These are phyloP conservation scores for Umbelopsis sp. DNA, from an alignment of 192 early-diverging fungal species.

Conservation along the genomic window DNA sequence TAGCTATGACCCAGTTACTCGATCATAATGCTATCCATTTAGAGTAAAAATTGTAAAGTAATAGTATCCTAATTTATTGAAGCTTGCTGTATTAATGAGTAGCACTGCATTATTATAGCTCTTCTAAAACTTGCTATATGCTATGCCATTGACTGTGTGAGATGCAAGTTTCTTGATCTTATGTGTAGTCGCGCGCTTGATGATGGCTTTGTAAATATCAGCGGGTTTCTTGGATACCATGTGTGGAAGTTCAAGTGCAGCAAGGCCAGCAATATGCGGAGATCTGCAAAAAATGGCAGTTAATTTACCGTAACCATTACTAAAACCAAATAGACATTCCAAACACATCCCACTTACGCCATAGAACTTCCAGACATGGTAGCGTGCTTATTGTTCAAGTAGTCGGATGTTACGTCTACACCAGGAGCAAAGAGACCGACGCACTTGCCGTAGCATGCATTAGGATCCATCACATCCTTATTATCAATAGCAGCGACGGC, in stretches of 20 bases:
- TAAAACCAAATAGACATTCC: too few species aligned
- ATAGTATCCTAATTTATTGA: too few species aligned
- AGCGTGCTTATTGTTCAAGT: slow-evolving; percentile 74
- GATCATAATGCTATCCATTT: background rate
- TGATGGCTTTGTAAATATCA: slow-evolving; percentile 61
- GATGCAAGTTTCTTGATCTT: slow-evolving; percentile 38
- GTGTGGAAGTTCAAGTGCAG: slow-evolving; percentile 62
- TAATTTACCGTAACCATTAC: too few species aligned
- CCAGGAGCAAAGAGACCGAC: slow-evolving; percentile 95
- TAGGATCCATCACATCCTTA: slow-evolving; percentile 73
- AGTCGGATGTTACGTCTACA: slow-evolving; percentile 80
- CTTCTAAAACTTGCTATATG: background rate
- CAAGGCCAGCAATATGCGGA: slow-evolving; percentile 89
- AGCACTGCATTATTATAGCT: background rate
- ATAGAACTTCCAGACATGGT: slow-evolving; percentile 95
- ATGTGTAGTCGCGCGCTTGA: slow-evolving; percentile 52
- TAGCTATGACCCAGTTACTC: background rate
- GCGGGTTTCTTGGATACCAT: slow-evolving; percentile 35
- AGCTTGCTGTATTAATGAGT: background rate
- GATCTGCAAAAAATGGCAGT: slow-evolving; percentile 23
- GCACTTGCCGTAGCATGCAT: slow-evolving; percentile 90
- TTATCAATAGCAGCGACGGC: slow-evolving; percentile 87
- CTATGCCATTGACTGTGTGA: slow-evolving; percentile 9
- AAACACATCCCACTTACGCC: slow-evolving; percentile 49
- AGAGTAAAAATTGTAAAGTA: background rate